Conservation (phyloP, 2,329 filamentous ascomycete species). For the Hypomyces perniciosus region DNA sequence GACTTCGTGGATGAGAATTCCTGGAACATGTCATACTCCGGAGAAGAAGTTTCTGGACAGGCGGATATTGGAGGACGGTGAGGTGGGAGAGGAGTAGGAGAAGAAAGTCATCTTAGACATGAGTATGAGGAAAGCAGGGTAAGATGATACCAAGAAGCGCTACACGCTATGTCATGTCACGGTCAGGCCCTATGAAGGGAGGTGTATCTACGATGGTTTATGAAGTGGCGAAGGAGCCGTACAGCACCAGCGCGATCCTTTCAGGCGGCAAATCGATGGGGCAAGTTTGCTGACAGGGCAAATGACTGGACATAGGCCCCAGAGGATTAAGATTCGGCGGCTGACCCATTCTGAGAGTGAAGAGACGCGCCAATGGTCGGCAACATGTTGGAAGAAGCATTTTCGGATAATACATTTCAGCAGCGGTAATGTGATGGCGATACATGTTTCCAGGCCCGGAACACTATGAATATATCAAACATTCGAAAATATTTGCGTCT, state of each 20-base stretch:
- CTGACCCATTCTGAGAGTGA: neutral
- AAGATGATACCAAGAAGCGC: constrained; percentile 2
- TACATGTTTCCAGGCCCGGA: neutral
- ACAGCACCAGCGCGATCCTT: neutral
- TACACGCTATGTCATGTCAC: neutral
- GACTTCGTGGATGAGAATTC: neutral
- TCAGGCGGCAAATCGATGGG: neutral
- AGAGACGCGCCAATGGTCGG: neutral
- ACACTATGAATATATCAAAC: neutral
- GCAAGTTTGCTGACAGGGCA: neutral
- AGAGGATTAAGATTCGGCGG: neutral
- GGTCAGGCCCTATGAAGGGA: neutral
- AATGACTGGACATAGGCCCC: neutral
- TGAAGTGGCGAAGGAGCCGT: neutral
- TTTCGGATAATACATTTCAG: neutral
- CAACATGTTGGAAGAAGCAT: neutral
- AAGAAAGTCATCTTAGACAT: neutral
- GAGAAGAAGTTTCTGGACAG: neutral
- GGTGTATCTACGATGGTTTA: neutral
- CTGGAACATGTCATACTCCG: neutral
- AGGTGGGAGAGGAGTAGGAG: neutral
- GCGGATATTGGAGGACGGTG: neutral
- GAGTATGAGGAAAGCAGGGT: neutral
- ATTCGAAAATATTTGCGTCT: no score
- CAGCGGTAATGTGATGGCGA: neutral